Percentiles rank a stretch among this genome's conserved stretches.
Conservation (phyloP, 2,329 filamentous ascomycete genomes). For the Fusarium sororula region DNA sequence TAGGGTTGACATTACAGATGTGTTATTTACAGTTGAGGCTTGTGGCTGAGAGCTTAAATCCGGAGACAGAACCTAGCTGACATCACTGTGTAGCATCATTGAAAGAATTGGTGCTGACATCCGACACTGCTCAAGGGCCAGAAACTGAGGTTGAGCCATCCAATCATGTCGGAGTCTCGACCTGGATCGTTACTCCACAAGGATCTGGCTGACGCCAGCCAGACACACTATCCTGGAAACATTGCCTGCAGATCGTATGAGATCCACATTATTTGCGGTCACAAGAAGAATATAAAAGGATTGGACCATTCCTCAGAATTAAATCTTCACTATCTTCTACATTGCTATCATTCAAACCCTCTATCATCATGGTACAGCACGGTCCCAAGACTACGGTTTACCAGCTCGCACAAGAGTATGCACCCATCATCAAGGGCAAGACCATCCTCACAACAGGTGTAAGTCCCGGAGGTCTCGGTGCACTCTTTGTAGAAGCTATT, state of each 20-base stretch:
- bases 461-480: slow-evolving; percentile 8
- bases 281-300: not conserved
- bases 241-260: not conserved
- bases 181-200: not conserved
- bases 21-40: too few relatives aligned
- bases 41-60: too few relatives aligned
- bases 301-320: not conserved
- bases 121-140: not conserved
- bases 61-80: too few relatives aligned
- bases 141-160: not conserved
- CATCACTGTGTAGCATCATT: too few relatives aligned
- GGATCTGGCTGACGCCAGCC: slow-evolving; percentile 10
- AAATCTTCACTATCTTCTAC: not conserved
- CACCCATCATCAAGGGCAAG: slow-evolving; percentile 1
- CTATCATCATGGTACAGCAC: not conserved
- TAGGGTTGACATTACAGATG: too few relatives aligned
- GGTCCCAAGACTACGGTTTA: not conserved
- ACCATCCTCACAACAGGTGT: slow-evolving; percentile 6
- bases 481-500: not conserved
- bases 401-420: slow-evolving; percentile 5
- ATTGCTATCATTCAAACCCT: not conserved
- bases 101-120: not conserved
- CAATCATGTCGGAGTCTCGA: not conserved
- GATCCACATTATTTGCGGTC: not conserved
- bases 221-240: not conserved